phyloP scores from a whole-genome alignment of 2,329 filamentous ascomycete species.

The Curvularia verruculosa region DNA sequence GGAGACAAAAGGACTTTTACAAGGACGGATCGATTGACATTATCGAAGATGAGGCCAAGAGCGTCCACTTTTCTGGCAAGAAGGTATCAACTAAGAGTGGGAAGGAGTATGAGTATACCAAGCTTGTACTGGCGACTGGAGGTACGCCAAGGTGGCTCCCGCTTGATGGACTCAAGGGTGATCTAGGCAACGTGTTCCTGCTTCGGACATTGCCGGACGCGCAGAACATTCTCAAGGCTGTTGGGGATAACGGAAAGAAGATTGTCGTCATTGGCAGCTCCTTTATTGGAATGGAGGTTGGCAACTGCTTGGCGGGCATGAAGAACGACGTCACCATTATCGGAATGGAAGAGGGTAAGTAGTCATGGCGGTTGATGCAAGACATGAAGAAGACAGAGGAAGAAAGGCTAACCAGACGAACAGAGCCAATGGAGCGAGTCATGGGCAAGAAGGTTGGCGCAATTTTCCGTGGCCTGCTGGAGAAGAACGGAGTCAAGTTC shows the following conservation, averaged over 20 bases:
- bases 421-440: slow-evolving; percentile 79
- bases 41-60: slow-evolving; percentile 67
- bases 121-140: slow-evolving; percentile 88
- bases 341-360: slow-evolving; percentile 74
- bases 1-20: slow-evolving; percentile 80
- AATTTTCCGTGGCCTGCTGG: slow-evolving; percentile 78
- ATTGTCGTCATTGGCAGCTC: slow-evolving; percentile 90
- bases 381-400: neutral
- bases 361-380: too few species aligned
- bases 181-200: slow-evolving; percentile 84
- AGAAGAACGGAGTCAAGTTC: slow-evolving; percentile 90
- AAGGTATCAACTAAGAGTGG: slow-evolving; percentile 76
- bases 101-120: slow-evolving; percentile 76
- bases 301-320: slow-evolving; percentile 74
- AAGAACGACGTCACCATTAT: slow-evolving; percentile 86
- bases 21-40: slow-evolving; percentile 64
- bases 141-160: slow-evolving; percentile 78
- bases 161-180: slow-evolving; percentile 79
- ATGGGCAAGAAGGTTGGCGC: slow-evolving; percentile 82
- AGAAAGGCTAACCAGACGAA: slow-evolving; percentile 12
- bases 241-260: slow-evolving; percentile 84
- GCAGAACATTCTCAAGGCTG: slow-evolving; percentile 76
- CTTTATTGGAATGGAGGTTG: slow-evolving; percentile 99
- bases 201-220: slow-evolving; percentile 79
- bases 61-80: slow-evolving; percentile 76